Conservation (phyloP, 2,329 filamentous ascomycete species). For the Penicillium brasilianum region DNA sequence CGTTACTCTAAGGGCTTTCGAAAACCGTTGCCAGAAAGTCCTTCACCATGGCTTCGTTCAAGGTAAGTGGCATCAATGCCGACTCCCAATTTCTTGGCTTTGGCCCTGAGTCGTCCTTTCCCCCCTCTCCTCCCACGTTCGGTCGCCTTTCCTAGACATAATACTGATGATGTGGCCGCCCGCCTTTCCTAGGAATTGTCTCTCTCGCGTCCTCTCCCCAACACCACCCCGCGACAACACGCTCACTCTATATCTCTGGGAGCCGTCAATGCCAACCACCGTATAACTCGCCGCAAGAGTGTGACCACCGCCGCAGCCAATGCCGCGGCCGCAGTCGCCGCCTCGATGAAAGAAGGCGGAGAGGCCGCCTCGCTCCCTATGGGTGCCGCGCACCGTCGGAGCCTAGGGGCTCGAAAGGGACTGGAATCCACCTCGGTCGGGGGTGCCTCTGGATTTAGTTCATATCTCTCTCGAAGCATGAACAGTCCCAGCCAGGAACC, state of each 20-base stretch:
- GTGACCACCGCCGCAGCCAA: slow-evolving; percentile 78
- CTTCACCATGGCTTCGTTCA: slow-evolving; percentile 48
- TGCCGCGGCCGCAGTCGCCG: slow-evolving; percentile 69
- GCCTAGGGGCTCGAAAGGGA: slow-evolving; percentile 51
- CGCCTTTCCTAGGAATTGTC: slow-evolving; percentile 47
- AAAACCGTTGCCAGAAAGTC: slow-evolving; percentile 39
- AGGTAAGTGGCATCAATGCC: slow-evolving; percentile 33
- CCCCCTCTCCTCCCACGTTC: not conserved
- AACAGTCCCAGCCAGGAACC: slow-evolving; percentile 42
- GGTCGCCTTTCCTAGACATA: slow-evolving; percentile 5
- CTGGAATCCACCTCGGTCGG: slow-evolving; percentile 67
- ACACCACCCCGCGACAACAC: slow-evolving; percentile 74
- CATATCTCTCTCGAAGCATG: slow-evolving; percentile 49
- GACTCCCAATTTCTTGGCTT: slow-evolving; percentile 8
- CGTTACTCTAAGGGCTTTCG: slow-evolving; percentile 32
- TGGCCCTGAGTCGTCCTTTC: not conserved
- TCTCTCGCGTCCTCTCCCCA: slow-evolving; percentile 69
- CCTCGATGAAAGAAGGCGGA: slow-evolving; percentile 69
- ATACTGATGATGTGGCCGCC: slow-evolving; percentile 34
- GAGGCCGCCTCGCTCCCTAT: slow-evolving; percentile 65
- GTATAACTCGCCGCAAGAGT: slow-evolving; percentile 91
- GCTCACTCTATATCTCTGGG: slow-evolving; percentile 80
- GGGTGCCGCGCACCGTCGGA: slow-evolving; percentile 60
- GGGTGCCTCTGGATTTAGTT: slow-evolving; percentile 46
- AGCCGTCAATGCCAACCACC: slow-evolving; percentile 78